Evolutionary conservation across 2,329 filamentous ascomycete species (phyloP), one percentile per base, ranked within the genome.

Genomic region (Talaromyces sp.): DNA sequence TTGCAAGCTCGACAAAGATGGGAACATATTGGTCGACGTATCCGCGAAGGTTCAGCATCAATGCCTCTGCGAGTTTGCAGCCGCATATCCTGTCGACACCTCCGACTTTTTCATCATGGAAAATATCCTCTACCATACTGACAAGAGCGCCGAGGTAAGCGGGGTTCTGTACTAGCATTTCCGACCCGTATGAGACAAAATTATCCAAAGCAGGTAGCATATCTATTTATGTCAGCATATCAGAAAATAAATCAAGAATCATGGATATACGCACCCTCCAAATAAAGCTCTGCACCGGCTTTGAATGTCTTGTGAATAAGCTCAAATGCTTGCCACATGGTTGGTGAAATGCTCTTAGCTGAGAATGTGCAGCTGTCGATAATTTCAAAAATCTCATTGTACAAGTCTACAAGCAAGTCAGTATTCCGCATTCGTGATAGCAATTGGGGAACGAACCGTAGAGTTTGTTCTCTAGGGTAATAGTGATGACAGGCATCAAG

Each of bases 311-410:
- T 88, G 80, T 98, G 94, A 68, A 99, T 96, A 52, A 98, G 86
- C 80, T 97, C 93, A 76, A 99, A 99, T 2, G 95, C 94, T 79
- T 94, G 89, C 95, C 95, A 99, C 95, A 99, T 99, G 49, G 92
- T 96, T 10, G 90, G 88, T 1, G 95, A 97, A 70, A 99, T 98
- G 66, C 87, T 87, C 84, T 98, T 99, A 68, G 95, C 94, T 11
- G 95, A 92, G 76, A 98, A 99, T 8, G 95, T 99, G 84, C 95
- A 99, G 84, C 93, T 97, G 78, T 99, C 95, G 71, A 99, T 96
- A 72, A 99, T 99, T 80, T 99, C 95, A 71, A 99, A 99, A 5
- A 98, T 88, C 76, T 99, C 95, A 76, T 98, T 99, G 79, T 97
- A 99, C 24, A 99, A 82, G 78, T 99, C 90, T 90, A 49, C 63